Evolutionary conservation across 1,139 yeast species (phyloP), one percentile per base, ranked within the genome.

Genomic region (Casaregolazyma lundiana): DNA sequence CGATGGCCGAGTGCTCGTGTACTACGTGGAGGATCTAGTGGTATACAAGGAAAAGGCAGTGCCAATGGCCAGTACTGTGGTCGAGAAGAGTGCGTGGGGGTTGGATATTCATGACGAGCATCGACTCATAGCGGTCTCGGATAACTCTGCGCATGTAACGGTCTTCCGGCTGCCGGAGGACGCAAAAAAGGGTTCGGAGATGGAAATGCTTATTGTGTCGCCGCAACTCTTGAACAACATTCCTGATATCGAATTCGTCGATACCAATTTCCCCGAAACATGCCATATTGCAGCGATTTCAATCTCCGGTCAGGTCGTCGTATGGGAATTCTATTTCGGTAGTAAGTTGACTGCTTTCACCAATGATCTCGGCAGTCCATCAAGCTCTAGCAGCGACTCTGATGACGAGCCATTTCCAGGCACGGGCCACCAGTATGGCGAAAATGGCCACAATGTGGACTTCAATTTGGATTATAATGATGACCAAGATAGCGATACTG

Each of bases 11-110:
- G 64, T 78, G 0, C 53, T 74, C 49, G 56, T 81, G 0, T 80
- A 77, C 70, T 61, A 63, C 30, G 55, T 70, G 6, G 66, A 65
- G 0, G 59, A 45, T n/a, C 36, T 60, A 2, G 21, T 26, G 2
- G 30, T 15, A 6, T 5, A 15, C 11, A 36, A 26, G 40, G 40
- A 21, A 34, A 7, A 17, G 16, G 40, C 40, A 1, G 26, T 29
- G 30, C 45, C 37, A 9, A 29, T 35, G 11, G 36, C 37, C 11
- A 24, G 15, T 13, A 20, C 37, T n/a, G 22, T 67, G 29, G 53
- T 73, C 47, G 67, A 66, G 26, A 63, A 76, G 1, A 80, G 87
- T 0, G 77, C 75, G 0, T 84, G 92, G 92, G 89, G 89, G 0
- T 59, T 80, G 17, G 86, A 79, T 54, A 63, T 62, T 19, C 51